Evolutionary conservation across 768 basidiomycete species (phyloP), one percentile per base, ranked within the genome.

Genomic region (Suillus subluteus): DNA sequence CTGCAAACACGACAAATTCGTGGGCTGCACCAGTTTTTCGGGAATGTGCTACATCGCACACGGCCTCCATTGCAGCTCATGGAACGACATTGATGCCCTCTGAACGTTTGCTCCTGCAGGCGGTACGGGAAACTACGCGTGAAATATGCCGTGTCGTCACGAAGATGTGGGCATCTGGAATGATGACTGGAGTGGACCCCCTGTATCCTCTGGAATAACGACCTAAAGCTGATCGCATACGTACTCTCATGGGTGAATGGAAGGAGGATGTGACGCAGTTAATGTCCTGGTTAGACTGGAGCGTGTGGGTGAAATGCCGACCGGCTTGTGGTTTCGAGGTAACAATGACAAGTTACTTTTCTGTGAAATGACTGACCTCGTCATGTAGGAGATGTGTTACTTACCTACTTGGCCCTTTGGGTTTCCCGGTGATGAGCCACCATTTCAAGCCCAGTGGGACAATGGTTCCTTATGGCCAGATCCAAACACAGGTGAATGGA

Each of bases 381-480:
- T 55, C 30, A 6, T 18, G 54, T 8, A 75, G 75, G 73, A 75
- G 41, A 69, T 71, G 50, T 75, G 74, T 43, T 76, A 71, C 44
- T 54, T 76, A 18, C 72, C 73, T 58, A 76, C 73, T 1, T 75
- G 71, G 73, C 70, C 68, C 32, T 0, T 69, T 0, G 66, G 71
- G 3, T 72, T 72, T 54, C 26, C 26, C 26, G 26, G 26, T 26
- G 26, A 26, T 26, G 50, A 37, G 35, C 38, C 50, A 7, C 21
- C 7, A 9, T 16, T 46, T 18, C 16, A 40, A 32, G 4, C 32
- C 32, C 32, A 32, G 4, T 32, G 32, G 26, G 6, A n/a, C 55
- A 38, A 6, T 35, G 38, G 23, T 26, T 38, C 32, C 12, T n/a
- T 23, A 37, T 37, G 40, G 32, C 40, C 32, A 58, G 40, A 43